Conservation (phyloP, 495 filamentous ascomycete species). For the Talaromyces trachyspermus region DNA sequence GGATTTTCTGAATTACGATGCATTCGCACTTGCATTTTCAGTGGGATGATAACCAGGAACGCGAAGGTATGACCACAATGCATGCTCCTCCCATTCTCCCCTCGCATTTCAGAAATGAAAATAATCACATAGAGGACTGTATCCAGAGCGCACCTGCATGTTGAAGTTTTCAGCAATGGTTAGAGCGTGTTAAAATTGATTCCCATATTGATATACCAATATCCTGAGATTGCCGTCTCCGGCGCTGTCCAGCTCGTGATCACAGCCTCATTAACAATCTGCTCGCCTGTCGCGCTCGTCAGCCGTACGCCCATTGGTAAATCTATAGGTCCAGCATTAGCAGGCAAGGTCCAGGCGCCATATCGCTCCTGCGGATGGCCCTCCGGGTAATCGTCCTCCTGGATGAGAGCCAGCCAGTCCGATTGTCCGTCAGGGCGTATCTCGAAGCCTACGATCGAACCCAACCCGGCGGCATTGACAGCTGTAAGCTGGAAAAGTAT, state of each 20-base stretch:
- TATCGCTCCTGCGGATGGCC: constrained; percentile 6
- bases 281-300: constrained; percentile 2
- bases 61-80: too few relatives aligned
- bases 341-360: background rate
- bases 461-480: constrained; percentile 1
- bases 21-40: too few relatives aligned
- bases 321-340: background rate
- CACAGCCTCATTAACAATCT: constrained; percentile 1
- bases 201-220: constrained; percentile 2
- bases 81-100: too few relatives aligned
- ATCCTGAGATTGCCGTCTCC: background rate
- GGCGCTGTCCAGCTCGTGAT: constrained; percentile 4
- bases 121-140: too few relatives aligned
- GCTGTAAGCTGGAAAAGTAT: constrained; percentile 1
- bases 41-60: too few relatives aligned
- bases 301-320: constrained; percentile 2
- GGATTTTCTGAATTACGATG: too few relatives aligned
- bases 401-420: constrained; percentile 1
- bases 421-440: background rate
- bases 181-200: constrained; percentile 9
- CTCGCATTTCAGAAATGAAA: too few relatives aligned
- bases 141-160: too few relatives aligned
- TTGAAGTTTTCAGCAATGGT: too few relatives aligned
- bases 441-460: constrained; percentile 3
- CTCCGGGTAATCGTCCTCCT: constrained; percentile 3